Evolutionary conservation across 257 asterid genomes (phyloP), one percentile per base, ranked within the genome.

Genomic region (Marsdenia floribunda): DNA sequence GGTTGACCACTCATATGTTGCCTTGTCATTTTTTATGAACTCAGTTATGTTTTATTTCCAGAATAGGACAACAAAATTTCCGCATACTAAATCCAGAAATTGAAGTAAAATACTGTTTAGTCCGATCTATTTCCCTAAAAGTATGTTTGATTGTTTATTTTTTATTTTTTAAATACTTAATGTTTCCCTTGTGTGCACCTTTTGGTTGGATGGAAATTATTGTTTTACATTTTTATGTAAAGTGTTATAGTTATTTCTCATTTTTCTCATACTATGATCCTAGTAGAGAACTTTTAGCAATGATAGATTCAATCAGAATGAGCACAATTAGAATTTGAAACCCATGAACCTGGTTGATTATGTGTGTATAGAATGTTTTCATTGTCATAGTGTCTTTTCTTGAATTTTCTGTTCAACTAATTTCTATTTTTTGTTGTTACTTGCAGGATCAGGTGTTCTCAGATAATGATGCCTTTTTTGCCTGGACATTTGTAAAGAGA

Each of bases 391-490:
- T 29, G 44, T 14, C 63, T 61, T 57, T 6, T 24, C 19, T 35
- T 35, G 22, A 26, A 35, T 16, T n/a, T 21, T 22, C 37, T 44
- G 37, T 47, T 7, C 24, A 50, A 71, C 47, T 70, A 24, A 40
- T 68, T 44, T 44, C 55, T 12, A 12, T 40, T 69, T 44, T 49
- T 66, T 29, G 13, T 2, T 78, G 33, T 80, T 73, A 40, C 55
- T 65, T 88, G 85, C 98, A 95, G 99, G 98, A 92, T 70, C 99
- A 95, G 82, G 81, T 83, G 57, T 95, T 95, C 80, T 90, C 98
- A 50, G 97, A 92, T 73, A 92, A 85, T 78, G 98, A 95, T 84
- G 96, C 99, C 40, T 95, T 95, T 76, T 95, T 92, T 58, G 98
- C 97, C 5, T 95, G 99, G 99, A 88, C 97, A 42, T 95, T 95